Evolutionary conservation across 1,284 basidiomycete genomes (phyloP), one percentile per base, ranked within the genome.

Genomic region (Ustilago lituana): DNA sequence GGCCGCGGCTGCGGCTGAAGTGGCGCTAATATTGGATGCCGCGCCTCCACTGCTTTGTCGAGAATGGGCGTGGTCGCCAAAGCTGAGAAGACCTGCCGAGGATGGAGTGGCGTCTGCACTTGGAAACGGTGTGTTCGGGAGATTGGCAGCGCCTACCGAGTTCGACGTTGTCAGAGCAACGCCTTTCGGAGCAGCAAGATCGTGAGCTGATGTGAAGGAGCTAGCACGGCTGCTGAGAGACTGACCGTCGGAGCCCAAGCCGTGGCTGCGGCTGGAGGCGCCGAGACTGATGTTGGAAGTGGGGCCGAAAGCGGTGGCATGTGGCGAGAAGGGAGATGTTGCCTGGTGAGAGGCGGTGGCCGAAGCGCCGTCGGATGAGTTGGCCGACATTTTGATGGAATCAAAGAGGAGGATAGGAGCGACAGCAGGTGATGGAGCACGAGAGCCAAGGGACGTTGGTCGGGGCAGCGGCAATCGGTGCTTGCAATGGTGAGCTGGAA

Each of bases 171-270:
- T n/a, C n/a, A n/a, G n/a, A n/a, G n/a, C n/a, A n/a, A n/a, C n/a
- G 15, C 26, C 43, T 11, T 36, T 19, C 10, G 29, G 11, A 4
- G 52, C 14, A 9, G 43, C 15, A 8, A 38, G 55, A 20, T 54
- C 51, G n/a, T 58, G 45, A 12, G 36, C 51, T 23, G 62, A 65
- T n/a, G 55, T 26, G 32, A 65, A 59, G n/a, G 62, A 59, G 41
- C 50, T 57, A n/a, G 62, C 46, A 11, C 56, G 55, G 27, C 62
- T 65, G 50, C 51, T 59, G 32, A 45, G 40, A 4, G 62, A 58
- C 31, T 64, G 61, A 8, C 40, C 45, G 19, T 53, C 50, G 5
- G 46, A 49, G 19, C 39, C 31, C 2, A 53, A 5, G n/a, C 50
- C 51, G 15, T 61, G 50, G 12, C 54, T 26, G 19, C 46, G 50